These are phyloP conservation scores for Diplodia intermedia DNA, from an alignment of 2,329 filamentous ascomycete genomes.

Conservation along the genomic window DNA sequence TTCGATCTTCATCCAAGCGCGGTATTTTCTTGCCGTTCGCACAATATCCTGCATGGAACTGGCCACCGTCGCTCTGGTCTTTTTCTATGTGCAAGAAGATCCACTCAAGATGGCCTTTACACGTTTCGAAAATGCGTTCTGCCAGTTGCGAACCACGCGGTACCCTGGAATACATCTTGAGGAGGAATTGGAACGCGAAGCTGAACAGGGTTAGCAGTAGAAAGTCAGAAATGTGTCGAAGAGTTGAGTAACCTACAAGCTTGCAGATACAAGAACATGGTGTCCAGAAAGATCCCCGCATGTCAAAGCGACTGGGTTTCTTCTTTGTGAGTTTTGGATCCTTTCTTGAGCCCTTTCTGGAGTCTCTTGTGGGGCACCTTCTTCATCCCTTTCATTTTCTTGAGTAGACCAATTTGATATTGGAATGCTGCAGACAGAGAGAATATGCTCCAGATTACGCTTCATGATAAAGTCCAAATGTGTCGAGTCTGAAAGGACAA, in stretches of 20 bases:
- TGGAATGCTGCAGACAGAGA: conserved; percentile 33
- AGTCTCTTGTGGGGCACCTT: neutral
- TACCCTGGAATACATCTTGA: no score
- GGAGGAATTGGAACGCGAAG: no score
- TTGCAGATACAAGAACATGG: neutral
- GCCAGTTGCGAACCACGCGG: no score
- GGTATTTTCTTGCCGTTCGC: neutral
- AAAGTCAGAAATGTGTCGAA: no score
- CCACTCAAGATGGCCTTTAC: neutral
- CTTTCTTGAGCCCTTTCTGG: no score
- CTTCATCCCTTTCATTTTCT: rapidly evolving
- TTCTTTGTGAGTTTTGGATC: no score
- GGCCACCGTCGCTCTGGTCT: neutral
- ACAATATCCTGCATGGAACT: neutral
- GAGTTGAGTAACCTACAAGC: no score
- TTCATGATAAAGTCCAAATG: conserved; percentile 29
- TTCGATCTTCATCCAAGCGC: no score
- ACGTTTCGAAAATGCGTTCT: neutral
- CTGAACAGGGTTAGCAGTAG: no score
- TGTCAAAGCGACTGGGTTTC: conserved; percentile 22
- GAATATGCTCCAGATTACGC: conserved; percentile 34
- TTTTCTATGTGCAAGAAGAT: neutral
- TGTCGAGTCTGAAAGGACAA: no score
- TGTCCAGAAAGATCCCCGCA: conserved; percentile 35
- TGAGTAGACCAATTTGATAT: neutral